A percentile compares a stretch with the other conserved stretches of the same genome.
Evolutionary conservation across 179 eudicot species (phyloP).

Genomic region (Beta lomatogona): DNA sequence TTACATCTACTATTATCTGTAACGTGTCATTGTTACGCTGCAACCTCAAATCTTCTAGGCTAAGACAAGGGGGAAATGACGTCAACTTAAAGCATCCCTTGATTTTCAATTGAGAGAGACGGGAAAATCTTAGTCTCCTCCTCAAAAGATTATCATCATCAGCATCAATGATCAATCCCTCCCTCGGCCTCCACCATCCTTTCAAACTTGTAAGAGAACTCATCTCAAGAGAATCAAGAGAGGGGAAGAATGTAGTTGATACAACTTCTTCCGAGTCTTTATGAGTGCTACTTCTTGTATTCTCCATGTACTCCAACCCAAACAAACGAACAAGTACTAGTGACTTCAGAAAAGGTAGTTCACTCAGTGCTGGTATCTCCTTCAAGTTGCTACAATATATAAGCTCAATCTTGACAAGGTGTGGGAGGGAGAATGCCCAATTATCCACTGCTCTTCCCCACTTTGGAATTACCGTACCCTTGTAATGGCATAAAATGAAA

Average conservation of each 20-base stretch:
- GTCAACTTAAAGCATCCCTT: no score
- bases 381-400: not conserved
- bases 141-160: not conserved
- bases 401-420: not conserved
- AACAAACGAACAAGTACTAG: accelerated
- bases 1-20: not conserved
- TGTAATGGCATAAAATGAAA: not conserved
- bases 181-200: slow-evolving; percentile 18
- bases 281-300: not conserved
- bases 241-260: slow-evolving; percentile 11
- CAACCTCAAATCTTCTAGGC: not conserved
- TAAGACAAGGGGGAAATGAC: no score
- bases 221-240: slow-evolving; percentile 22
- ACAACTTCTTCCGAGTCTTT: not conserved
- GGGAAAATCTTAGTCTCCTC: not conserved
- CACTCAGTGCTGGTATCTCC: not conserved
- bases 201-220: not conserved
- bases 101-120: slow-evolving; percentile 12
- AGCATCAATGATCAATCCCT: no score
- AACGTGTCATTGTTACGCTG: not conserved
- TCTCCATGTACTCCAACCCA: slow-evolving; percentile 23
- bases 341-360: not conserved
- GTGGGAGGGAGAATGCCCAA: not conserved
- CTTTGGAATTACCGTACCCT: not conserved
- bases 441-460: not conserved